Base-by-base conservation (phyloP, 2,329 filamentous ascomycete genomes). In the Trichoderma atroviride region DNA sequence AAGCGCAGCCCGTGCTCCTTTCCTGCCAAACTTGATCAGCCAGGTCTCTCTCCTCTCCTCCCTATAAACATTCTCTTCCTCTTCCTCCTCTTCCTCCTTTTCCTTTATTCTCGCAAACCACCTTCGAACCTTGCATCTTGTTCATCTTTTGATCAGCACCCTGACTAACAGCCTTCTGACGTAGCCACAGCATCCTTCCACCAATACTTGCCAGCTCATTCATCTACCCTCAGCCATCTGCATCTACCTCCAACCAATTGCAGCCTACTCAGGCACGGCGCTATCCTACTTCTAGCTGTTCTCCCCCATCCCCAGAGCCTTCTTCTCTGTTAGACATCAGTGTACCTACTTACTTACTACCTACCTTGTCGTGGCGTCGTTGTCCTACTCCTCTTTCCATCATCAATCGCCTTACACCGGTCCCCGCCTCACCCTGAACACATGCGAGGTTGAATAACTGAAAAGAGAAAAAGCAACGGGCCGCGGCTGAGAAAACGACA, bases 201-300 rank as follows among this genome's bases (percentile, higher is more conserved):
- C 37, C 33, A 40, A 40, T 27, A 29, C 14, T 13, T 6, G 2
- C 22, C 19, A 31, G 27, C 40, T 29, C 16, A 33, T 37, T 37
- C 16, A 22, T n/a, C 35, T 33, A 33, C 29, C 9, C 47, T 53
- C 60, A 63, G 40, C 31, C 61, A 31, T 55, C 61, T 56, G 61
- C 50, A 43, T 27, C 50, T 55, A 9, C 35, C 16, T 56, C 19
- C 27, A 19, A 3, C 22, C 50, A 56, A 64, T 50, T 16, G 50
- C 61, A 56, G 37, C 50, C 14, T 27, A 31, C 50, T 24, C 59
- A 24, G 50, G 27, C 43, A 56, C 47, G 24, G 37, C 50, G 50
- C 61, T 64, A 64, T 64, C 43, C 61, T 64, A 22, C 50, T 56
- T 64, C 50, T 27, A 64, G 61, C 29, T 11, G 29, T 2, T 27